Conservation (phyloP, 2,329 filamentous ascomycete species). For the Beauveria scarabaeidicola region DNA sequence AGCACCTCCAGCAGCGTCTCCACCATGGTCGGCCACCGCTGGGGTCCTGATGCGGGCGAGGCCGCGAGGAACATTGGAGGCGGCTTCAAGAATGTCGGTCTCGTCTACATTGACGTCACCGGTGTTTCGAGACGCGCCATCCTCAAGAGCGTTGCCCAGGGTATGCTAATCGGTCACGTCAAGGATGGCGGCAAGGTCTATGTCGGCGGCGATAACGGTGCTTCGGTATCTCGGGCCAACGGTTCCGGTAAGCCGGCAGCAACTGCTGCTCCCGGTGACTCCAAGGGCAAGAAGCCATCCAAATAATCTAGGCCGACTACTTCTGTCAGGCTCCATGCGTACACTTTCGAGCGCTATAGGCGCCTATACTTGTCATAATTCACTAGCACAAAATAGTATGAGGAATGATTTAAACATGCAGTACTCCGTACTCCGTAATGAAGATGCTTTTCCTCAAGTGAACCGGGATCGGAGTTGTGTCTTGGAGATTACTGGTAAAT, state of each 20-base stretch:
- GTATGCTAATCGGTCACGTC: slow-evolving; percentile 83
- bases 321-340: neutral
- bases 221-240: slow-evolving; percentile 4
- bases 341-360: neutral
- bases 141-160: slow-evolving; percentile 90
- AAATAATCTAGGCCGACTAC: neutral
- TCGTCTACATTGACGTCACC: slow-evolving; percentile 95
- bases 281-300: slow-evolving; percentile 8
- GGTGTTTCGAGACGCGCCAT: slow-evolving; percentile 85
- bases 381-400: neutral
- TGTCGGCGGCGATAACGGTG: slow-evolving; percentile 55
- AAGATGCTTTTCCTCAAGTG: neutral
- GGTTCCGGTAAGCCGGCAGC: slow-evolving; percentile 12
- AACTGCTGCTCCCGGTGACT: slow-evolving; percentile 19
- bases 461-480: neutral
- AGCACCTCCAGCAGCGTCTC: slow-evolving; percentile 71
- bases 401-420: neutral
- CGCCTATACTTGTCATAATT: neutral
- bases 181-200: slow-evolving; percentile 65
- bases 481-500: neutral
- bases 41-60: slow-evolving; percentile 75
- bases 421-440: too few relatives aligned
- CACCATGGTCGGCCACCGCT: slow-evolving; percentile 81
- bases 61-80: slow-evolving; percentile 69
- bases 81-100: slow-evolving; percentile 88